Conservation (phyloP, 768 basidiomycete species). For the Tricholoma bakamatsutake region DNA sequence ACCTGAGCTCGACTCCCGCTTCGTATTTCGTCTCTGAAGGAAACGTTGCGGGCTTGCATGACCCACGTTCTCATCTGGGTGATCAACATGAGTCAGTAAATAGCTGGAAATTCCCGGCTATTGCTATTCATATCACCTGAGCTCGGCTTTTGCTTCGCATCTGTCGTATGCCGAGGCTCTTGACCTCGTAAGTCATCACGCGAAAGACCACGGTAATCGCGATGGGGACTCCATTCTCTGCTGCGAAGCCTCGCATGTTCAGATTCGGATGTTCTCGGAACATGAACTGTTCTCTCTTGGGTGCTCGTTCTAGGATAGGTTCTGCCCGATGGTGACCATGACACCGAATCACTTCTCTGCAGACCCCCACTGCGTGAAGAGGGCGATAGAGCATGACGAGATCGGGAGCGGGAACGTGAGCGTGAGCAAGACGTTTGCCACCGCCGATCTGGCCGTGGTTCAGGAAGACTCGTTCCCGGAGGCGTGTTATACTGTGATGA, state of each 20-base stretch:
- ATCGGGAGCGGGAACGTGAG: conserved; percentile 24
- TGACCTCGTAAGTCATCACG: not conserved
- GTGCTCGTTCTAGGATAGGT: conserved; percentile 10
- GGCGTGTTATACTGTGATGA: conserved; percentile 53
- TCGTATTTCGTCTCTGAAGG: not conserved
- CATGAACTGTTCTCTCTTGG: not conserved
- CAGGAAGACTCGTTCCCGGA: conserved; percentile 32
- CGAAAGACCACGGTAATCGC: not conserved
- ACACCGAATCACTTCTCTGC: conserved; percentile 16
- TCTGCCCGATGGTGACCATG: conserved; percentile 32
- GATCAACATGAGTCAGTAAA: not conserved
- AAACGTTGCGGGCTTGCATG: not conserved
- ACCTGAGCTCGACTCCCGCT: not conserved
- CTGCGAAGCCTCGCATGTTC: conserved; percentile 1
- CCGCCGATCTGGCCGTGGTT: conserved; percentile 23
- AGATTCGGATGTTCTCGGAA: not conserved
- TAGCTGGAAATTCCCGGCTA: not conserved
- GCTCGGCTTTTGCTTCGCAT: not conserved
- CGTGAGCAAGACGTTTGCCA: conserved; percentile 20
- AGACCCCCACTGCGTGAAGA: conserved; percentile 11
- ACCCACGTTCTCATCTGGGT: not conserved
- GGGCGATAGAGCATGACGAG: not conserved
- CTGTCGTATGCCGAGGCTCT: not conserved
- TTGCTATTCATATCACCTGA: not conserved
- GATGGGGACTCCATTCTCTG: not conserved